These are phyloP conservation scores for Amauroascus verrucosus DNA, from an alignment of 2,329 filamentous ascomycete genomes.

Conservation along the genomic window DNA sequence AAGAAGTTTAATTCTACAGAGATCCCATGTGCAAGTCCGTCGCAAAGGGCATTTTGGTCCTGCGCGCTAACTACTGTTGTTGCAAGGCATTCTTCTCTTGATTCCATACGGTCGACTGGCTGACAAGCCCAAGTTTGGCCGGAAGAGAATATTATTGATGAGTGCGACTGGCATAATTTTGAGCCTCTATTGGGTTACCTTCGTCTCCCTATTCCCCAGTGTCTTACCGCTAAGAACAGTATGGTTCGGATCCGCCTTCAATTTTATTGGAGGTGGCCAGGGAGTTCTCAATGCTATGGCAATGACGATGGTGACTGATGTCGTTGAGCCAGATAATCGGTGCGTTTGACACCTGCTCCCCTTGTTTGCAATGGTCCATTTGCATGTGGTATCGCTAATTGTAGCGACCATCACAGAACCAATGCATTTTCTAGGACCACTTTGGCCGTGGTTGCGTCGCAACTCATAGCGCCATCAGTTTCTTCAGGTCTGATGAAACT, in stretches of 20 bases:
- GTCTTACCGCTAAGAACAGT: constrained; percentile 38
- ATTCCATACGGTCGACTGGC: constrained; percentile 43
- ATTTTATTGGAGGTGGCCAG: constrained; percentile 39
- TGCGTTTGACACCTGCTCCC: no score
- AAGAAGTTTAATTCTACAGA: no score
- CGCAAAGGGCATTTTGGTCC: no score
- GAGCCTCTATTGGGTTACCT: constrained; percentile 25
- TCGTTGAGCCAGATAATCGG: constrained; percentile 40
- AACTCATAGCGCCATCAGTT: constrained; percentile 31
- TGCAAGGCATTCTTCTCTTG: constrained; percentile 36
- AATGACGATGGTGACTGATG: constrained; percentile 43
- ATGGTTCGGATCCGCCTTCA: constrained; percentile 40
- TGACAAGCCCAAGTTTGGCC: constrained; percentile 34
- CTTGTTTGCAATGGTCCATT: no score
- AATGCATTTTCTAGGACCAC: constrained; percentile 34
- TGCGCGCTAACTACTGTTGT: not conserved
- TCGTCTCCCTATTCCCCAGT: constrained; percentile 31
- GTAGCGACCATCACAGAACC: no score
- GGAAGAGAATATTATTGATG: constrained; percentile 38
- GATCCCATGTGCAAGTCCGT: no score
- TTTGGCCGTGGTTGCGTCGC: constrained; percentile 31
- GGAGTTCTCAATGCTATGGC: constrained; percentile 40
- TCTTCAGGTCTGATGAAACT: constrained; percentile 34
- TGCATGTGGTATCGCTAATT: no score
- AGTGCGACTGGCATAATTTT: constrained; percentile 35